Percentiles rank a stretch among this genome's conserved stretches.
These are phyloP conservation scores for Leccinum truebloodii DNA, from an alignment of 768 basidiomycete species.

Conservation along the genomic window DNA sequence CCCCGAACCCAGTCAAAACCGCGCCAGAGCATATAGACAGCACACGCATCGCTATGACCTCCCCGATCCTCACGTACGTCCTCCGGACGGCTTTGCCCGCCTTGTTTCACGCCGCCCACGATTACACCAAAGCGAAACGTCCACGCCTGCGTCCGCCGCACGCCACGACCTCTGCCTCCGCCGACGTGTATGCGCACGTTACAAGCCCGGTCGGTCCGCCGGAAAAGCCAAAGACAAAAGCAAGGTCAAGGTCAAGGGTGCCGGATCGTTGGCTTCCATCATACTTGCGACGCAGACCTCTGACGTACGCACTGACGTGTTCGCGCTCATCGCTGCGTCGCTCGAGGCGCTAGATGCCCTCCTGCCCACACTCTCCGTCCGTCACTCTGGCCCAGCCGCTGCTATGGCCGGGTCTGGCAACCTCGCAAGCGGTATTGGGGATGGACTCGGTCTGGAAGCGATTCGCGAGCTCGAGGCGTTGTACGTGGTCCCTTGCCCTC, in stretches of 20 bases:
- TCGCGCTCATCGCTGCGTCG: constrained; percentile 25
- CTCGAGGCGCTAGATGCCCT: constrained; percentile 22
- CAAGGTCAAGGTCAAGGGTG: no score
- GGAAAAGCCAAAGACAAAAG: no score
- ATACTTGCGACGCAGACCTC: no score
- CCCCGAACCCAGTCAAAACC: neutral
- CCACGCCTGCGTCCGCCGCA: constrained; percentile 3
- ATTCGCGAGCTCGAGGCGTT: constrained; percentile 29
- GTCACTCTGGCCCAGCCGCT: neutral
- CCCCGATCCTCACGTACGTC: constrained; percentile 26
- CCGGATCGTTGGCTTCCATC: no score
- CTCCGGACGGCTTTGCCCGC: constrained; percentile 24
- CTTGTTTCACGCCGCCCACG: constrained; percentile 12
- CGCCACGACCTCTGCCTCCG: neutral
- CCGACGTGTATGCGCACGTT: constrained; percentile 2
- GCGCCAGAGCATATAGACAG: constrained; percentile 16
- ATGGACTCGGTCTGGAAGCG: constrained; percentile 29
- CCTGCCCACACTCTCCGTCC: neutral
- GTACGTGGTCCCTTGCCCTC: constrained; percentile 6
- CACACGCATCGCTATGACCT: constrained; percentile 20
- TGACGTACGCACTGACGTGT: constrained; percentile 24
- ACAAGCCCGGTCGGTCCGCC: no score
- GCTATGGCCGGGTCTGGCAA: neutral
- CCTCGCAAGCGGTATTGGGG: constrained; percentile 15
- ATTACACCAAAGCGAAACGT: constrained; percentile 16